Base-by-base conservation (phyloP, 345 rosid genomes). In the Clarkia xantiana region DNA sequence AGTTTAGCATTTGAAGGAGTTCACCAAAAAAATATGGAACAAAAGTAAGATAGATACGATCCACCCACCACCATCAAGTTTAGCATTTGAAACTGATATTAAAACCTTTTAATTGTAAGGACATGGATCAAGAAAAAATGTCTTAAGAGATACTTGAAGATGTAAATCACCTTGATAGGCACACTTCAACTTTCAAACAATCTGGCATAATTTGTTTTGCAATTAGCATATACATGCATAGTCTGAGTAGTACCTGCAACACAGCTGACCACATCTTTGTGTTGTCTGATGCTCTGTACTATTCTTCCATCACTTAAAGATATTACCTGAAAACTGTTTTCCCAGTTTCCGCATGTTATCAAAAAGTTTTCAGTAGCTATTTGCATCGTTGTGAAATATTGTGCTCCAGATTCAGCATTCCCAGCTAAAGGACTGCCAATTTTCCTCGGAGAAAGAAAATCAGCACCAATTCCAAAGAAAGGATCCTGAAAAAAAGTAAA, bases 311-410 rank as follows among this genome's bases (percentile, higher is more conserved):
- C 91, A 74, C 59, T 72, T 62, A 86, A 68, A 51, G 97, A 86
- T 59, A 76, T 77, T 58, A 86, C 79, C 65, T 90, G 90, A 63
- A 89, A 89, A 57, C 97, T 85, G 61, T 89, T 89, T 67, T 89
- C 97, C 97, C 97, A 89, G 66, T 80, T 89, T 54, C 97, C 95
- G 70, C 97, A 89, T 16, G 95, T 78, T 62, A 90, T 76, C 63
- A 90, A 60, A 68, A 82, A 82, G 55, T 77, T 86, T 70, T 83
- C 97, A 34, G 61, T 44, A 42, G 86, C 86, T 20, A 79, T 71
- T 63, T 75, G 94, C 78, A 90, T 58, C 52, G 75, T 76, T 4
- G 75, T 78, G 74, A 90, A 86, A 66, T 78, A 82, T 45, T 90
- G 94, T 57, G 86, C 73, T 72, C 86, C 91, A 59, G 83, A 68